Percentiles rank a stretch among this genome's conserved stretches.
Evolutionary conservation across 805 yeast genomes (phyloP).

Genomic region (Pichia nakasei): DNA sequence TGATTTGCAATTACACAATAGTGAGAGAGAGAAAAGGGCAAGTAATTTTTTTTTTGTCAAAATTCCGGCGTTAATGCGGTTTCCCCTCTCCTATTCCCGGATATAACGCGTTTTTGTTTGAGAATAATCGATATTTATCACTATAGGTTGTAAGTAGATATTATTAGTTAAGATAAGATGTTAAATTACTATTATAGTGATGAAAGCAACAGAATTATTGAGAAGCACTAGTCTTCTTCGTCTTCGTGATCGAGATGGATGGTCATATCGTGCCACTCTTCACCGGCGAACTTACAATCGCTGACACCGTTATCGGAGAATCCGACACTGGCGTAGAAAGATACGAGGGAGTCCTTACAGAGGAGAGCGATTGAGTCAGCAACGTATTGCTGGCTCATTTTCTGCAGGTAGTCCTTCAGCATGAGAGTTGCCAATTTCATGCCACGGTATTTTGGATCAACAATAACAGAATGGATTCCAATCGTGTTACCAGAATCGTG

Average conservation of each 20-base stretch:
- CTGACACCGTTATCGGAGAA: slow-evolving; percentile 65
- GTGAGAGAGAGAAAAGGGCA: too few species aligned
- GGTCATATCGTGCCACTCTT: slow-evolving; percentile 51
- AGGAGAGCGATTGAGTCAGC: slow-evolving; percentile 71
- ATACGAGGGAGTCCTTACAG: slow-evolving; percentile 58
- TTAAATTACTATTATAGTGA: too few species aligned
- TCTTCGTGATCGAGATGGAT: slow-evolving; percentile 34
- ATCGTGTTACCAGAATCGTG: slow-evolving; percentile 63
- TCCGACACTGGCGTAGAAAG: slow-evolving; percentile 77
- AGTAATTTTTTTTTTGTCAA: too few species aligned
- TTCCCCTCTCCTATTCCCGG: too few species aligned
- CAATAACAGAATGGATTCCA: slow-evolving; percentile 76
- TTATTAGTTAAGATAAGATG: too few species aligned
- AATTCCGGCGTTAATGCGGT: too few species aligned
- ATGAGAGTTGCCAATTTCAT: slow-evolving; percentile 75
- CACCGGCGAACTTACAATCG: slow-evolving; percentile 48
- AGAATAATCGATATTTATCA: too few species aligned
- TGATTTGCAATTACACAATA: too few species aligned
- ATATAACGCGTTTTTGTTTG: too few species aligned
- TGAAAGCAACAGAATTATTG: too few species aligned
- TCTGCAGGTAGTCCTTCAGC: slow-evolving; percentile 84
- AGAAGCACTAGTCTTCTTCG: slow-evolving; percentile 32
- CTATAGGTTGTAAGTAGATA: too few species aligned
- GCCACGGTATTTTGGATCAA: slow-evolving; percentile 71
- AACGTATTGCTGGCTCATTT: slow-evolving; percentile 76